Percentiles rank a stretch among this genome's conserved stretches.
phyloP scores from a whole-genome alignment of 129 eudicot species.

The Centella asiatica region DNA sequence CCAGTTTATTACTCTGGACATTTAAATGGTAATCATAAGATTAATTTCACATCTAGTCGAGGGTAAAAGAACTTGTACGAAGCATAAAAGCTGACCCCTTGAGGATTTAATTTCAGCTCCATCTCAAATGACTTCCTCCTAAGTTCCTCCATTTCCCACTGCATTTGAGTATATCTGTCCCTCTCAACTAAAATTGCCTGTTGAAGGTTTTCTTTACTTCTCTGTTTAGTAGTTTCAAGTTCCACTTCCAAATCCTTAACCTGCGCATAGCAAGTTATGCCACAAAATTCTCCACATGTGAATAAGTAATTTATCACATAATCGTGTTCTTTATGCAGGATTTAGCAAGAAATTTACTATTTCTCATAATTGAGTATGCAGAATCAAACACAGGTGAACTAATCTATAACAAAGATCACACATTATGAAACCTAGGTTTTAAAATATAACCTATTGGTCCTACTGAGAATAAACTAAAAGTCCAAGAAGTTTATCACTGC shows the following conservation, averaged over 20 bases:
- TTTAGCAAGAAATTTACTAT: neutral
- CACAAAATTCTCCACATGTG: neutral
- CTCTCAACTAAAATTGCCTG: slow-evolving; percentile 78
- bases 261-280: slow-evolving; percentile 19
- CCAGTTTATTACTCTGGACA: slow-evolving; percentile 41
- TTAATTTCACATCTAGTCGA: neutral
- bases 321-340: neutral
- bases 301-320: neutral
- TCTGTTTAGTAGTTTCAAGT: slow-evolving; percentile 72
- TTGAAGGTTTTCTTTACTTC: slow-evolving; percentile 88
- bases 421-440: neutral
- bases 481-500: neutral
- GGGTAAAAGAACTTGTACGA: neutral
- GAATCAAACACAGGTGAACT: neutral
- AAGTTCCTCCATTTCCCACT: slow-evolving; percentile 99
- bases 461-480: too few relatives aligned
- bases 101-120: slow-evolving; percentile 66
- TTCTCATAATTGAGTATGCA: neutral
- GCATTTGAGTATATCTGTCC: slow-evolving; percentile 92
- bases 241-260: slow-evolving; percentile 98
- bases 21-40: slow-evolving; percentile 9
- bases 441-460: too few relatives aligned
- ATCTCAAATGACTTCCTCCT: slow-evolving; percentile 68
- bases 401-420: neutral
- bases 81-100: slow-evolving; percentile 36